phyloP scores from a whole-genome alignment of 495 filamentous ascomycete genomes.

The Aspergillus haitiensis region DNA sequence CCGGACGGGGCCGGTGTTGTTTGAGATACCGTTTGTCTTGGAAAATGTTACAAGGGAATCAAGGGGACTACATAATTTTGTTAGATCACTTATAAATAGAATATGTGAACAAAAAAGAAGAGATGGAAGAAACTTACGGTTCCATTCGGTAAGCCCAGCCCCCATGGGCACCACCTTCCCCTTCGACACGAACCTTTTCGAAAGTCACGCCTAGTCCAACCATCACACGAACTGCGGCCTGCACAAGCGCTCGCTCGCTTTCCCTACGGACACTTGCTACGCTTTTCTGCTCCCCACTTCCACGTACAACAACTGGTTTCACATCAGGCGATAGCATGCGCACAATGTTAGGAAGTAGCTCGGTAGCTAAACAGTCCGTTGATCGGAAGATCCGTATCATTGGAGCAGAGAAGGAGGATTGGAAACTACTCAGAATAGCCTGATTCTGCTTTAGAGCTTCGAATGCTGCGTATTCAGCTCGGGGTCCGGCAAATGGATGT shows the following conservation, averaged over 20 bases:
- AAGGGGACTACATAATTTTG: conserved; percentile 51
- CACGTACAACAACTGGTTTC: conserved; percentile 86
- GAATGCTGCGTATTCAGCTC: conserved; percentile 74
- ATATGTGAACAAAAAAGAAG: background rate
- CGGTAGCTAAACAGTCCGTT: conserved; percentile 68
- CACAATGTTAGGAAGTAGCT: conserved; percentile 79
- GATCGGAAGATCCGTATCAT: conserved; percentile 76
- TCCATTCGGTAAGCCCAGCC: conserved; percentile 94
- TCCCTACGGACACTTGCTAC: conserved; percentile 85
- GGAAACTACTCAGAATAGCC: conserved; percentile 53
- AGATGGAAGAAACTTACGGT: conserved; percentile 59
- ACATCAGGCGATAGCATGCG: conserved; percentile 84
- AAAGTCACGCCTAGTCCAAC: conserved; percentile 75
- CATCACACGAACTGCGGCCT: conserved; percentile 77
- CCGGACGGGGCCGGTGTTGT: conserved; percentile 64
- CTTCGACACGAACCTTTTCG: conserved; percentile 77
- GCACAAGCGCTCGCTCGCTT: conserved; percentile 75
- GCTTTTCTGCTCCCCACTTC: conserved; percentile 61
- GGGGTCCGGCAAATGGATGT: conserved; percentile 74
- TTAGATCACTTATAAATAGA: background rate
- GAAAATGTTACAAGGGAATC: conserved; percentile 61
- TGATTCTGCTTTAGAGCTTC: conserved; percentile 73
- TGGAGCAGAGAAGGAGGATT: conserved; percentile 55
- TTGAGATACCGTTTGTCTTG: conserved; percentile 32
- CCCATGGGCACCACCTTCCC: conserved; percentile 51